Percentiles rank a stretch among this genome's conserved stretches.
phyloP scores from a whole-genome alignment of 192 early-diverging fungal genomes.

The Backusella parvicylindrica region DNA sequence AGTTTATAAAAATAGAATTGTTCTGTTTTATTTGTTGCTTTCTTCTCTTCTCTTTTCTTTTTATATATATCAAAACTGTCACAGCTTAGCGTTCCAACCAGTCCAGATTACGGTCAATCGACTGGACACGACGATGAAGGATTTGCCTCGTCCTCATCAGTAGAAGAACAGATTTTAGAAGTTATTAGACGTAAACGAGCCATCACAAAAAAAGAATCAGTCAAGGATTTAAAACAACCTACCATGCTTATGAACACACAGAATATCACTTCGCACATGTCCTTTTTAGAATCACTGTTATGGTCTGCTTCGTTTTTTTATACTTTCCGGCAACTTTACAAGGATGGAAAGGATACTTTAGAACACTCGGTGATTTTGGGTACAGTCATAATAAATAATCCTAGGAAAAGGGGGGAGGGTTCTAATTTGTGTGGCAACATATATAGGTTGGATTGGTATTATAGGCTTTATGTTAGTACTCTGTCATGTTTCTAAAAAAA shows the following conservation, averaged over 20 bases:
- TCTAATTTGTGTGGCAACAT: not conserved
- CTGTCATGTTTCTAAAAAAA: not conserved
- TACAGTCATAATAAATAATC: not conserved
- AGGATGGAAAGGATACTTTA: not conserved
- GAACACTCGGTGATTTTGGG: not conserved
- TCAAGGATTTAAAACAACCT: conserved; percentile 1
- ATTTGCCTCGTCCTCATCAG: conserved; percentile 33
- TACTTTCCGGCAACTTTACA: conserved; percentile 3
- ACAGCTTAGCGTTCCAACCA: not conserved
- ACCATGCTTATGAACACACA: not conserved
- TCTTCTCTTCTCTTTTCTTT: not conserved
- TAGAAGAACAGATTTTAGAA: conserved; percentile 23
- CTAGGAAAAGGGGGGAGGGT: not conserved
- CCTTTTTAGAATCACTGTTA: not conserved
- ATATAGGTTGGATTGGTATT: conserved; percentile 1
- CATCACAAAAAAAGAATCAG: not conserved
- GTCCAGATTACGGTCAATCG: not conserved
- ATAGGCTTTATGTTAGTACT: not conserved
- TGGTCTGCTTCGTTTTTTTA: conserved; percentile 11
- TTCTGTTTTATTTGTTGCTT: not conserved
- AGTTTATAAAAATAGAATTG: not conserved
- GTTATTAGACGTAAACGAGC: conserved; percentile 14
- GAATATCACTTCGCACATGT: not conserved
- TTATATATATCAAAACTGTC: not conserved
- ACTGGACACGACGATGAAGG: conserved; percentile 23